Evolutionary conservation across 2,329 filamentous ascomycete genomes (phyloP).

Genomic region (Tolypocladium paradoxum): DNA sequence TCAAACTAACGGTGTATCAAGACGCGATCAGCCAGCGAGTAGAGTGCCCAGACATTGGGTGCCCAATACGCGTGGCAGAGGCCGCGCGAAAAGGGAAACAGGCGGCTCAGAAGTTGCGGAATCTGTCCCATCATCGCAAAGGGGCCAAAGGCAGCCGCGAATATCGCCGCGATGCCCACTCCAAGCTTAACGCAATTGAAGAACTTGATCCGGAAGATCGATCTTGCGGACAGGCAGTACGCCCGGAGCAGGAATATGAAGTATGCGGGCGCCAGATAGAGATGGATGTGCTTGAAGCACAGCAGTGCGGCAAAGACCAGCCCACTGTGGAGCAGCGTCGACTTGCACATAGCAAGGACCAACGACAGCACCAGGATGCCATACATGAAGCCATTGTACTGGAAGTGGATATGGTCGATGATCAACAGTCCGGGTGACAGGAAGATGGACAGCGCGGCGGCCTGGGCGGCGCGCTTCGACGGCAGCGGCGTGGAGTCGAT

Average conservation of each 20-base stretch:
- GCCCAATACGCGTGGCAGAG: slow-evolving; percentile 98
- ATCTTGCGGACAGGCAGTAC: slow-evolving; percentile 75
- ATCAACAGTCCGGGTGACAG: slow-evolving; percentile 89
- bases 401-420: slow-evolving; percentile 97
- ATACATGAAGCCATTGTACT: slow-evolving; percentile 97
- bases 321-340: slow-evolving; percentile 67
- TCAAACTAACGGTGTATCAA: slow-evolving; percentile 61
- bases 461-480: slow-evolving; percentile 69
- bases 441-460: slow-evolving; percentile 77
- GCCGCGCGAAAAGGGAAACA: slow-evolving; percentile 91
- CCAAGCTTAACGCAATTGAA: slow-evolving; percentile 78
- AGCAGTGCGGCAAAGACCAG: slow-evolving; percentile 74
- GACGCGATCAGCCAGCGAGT: slow-evolving; percentile 79
- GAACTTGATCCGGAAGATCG: slow-evolving; percentile 64
- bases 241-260: slow-evolving; percentile 84
- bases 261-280: slow-evolving; percentile 91
- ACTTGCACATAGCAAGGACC: slow-evolving; percentile 65
- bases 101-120: slow-evolving; percentile 66
- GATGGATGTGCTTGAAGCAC: slow-evolving; percentile 96
- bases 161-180: slow-evolving; percentile 56
- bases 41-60: slow-evolving; percentile 92
- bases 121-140: slow-evolving; percentile 76
- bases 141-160: slow-evolving; percentile 77
- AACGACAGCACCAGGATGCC: slow-evolving; percentile 81
- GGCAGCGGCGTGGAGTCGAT: slow-evolving; percentile 56